These are phyloP conservation scores for Porogramme epimiltina DNA, from an alignment of 1,284 basidiomycete genomes.

Conservation along the genomic window DNA sequence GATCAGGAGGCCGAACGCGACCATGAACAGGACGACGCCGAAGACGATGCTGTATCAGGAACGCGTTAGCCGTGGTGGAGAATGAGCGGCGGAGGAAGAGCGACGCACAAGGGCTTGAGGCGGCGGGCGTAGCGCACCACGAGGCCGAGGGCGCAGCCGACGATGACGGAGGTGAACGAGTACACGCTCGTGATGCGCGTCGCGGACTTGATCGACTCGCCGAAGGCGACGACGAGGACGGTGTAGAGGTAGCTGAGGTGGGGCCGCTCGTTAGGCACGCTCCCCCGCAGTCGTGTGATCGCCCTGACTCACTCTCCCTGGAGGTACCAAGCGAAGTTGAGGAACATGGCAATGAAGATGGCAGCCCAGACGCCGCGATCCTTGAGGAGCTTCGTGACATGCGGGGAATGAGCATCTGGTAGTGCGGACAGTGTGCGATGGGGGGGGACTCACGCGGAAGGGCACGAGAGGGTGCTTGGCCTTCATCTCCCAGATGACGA, in stretches of 20 bases:
- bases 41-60: conserved; percentile 25
- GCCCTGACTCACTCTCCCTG: conserved; percentile 3
- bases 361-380: conserved; percentile 38
- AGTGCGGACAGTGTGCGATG: not conserved
- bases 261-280: too few relatives aligned
- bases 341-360: conserved; percentile 35
- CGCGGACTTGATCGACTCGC: conserved; percentile 34
- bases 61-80: too few relatives aligned
- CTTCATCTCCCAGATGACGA: conserved; percentile 38
- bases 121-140: conserved; percentile 35
- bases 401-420: not conserved
- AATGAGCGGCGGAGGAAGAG: too few relatives aligned
- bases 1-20: conserved; percentile 41
- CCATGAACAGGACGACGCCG: conserved; percentile 33
- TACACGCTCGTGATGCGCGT: conserved; percentile 40
- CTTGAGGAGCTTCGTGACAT: conserved; percentile 26
- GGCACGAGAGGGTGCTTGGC: conserved; percentile 38
- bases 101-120: conserved; percentile 33
- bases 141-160: conserved; percentile 36
- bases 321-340: conserved; percentile 31
- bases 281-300: too few relatives aligned
- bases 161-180: conserved; percentile 38
- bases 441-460: conserved; percentile 20
- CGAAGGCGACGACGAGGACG: conserved; percentile 23
- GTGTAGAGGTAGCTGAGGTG: conserved; percentile 2